Percentiles rank a stretch among this genome's conserved stretches.
Conservation (phyloP, 2,329 filamentous ascomycete genomes). For the Rachicladosporium sp. region DNA sequence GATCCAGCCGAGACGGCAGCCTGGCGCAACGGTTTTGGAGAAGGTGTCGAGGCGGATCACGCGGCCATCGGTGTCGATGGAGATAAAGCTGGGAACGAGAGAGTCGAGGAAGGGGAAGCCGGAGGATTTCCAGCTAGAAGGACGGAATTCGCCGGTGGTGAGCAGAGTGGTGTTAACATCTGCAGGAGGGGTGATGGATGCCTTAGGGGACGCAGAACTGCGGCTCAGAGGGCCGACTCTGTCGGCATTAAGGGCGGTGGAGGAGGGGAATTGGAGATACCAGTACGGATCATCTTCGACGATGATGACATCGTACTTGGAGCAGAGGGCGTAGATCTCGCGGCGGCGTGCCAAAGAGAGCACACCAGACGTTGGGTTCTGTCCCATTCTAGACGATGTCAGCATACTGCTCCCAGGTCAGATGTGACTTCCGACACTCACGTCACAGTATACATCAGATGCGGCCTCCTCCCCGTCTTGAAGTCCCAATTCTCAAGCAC, state of each 20-base stretch:
- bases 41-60: slow-evolving; percentile 88
- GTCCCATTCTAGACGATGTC: slow-evolving; percentile 51
- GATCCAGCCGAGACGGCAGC: slow-evolving; percentile 81
- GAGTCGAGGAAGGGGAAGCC: slow-evolving; percentile 73
- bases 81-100: slow-evolving; percentile 69
- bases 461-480: slow-evolving; percentile 59
- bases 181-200: slow-evolving; percentile 15
- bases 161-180: slow-evolving; percentile 17
- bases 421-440: slow-evolving; percentile 35
- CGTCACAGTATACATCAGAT: slow-evolving; percentile 84
- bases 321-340: slow-evolving; percentile 69
- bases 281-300: slow-evolving; percentile 87
- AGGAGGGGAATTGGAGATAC: slow-evolving; percentile 79
- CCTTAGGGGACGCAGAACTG: slow-evolving; percentile 25
- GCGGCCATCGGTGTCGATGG: slow-evolving; percentile 70
- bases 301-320: slow-evolving; percentile 71
- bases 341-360: slow-evolving; percentile 61
- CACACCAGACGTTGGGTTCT: slow-evolving; percentile 74
- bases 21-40: slow-evolving; percentile 83
- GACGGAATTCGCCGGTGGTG: slow-evolving; percentile 38
- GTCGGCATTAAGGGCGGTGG: slow-evolving; percentile 33
- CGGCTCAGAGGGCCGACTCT: slow-evolving; percentile 10
- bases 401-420: slow-evolving; percentile 3
- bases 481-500: slow-evolving; percentile 75
- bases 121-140: slow-evolving; percentile 39